Evolutionary conservation across 352 stramenopile genomes (phyloP).

Genomic region (Globisporangium orthogonon): DNA sequence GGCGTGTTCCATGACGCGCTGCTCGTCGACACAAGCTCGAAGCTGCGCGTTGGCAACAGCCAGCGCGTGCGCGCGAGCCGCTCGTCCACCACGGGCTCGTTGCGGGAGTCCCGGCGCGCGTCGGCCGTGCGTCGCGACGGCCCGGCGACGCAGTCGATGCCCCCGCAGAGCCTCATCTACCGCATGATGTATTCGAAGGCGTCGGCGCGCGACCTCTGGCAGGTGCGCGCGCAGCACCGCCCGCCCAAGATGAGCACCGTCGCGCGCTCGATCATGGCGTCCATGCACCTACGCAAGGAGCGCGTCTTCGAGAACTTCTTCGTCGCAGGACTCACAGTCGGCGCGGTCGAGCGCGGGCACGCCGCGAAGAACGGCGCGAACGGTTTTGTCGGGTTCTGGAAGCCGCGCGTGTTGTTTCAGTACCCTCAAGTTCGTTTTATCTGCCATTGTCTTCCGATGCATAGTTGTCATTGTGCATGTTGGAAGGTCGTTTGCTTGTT

Average conservation of each 20-base stretch:
- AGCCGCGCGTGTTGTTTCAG: conserved; percentile 63
- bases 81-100: conserved; percentile 51
- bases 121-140: neutral
- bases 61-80: conserved; percentile 28
- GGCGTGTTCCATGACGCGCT: conserved; percentile 4
- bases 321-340: conserved; percentile 41
- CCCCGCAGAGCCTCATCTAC: conserved; percentile 62
- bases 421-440: conserved; percentile 41
- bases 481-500: conserved; percentile 18
- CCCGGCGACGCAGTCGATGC: conserved; percentile 16
- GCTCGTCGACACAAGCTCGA: conserved; percentile 20
- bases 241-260: conserved; percentile 47
- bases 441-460: too few species aligned
- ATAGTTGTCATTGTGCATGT: too few species aligned
- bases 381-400: conserved; percentile 51
- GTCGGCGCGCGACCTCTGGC: conserved; percentile 51
- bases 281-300: conserved; percentile 75
- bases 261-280: conserved; percentile 70
- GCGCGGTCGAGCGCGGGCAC: conserved; percentile 23
- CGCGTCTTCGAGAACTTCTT: conserved; percentile 84
- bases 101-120: conserved; percentile 4
- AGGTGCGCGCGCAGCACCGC: conserved; percentile 21
- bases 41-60: conserved; percentile 21
- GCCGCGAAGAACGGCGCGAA: conserved; percentile 14
- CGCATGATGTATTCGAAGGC: conserved; percentile 74